Evolutionary conservation across 2,329 filamentous ascomycete genomes (phyloP).

Genomic region (Cladosporium sphaerospermum): DNA sequence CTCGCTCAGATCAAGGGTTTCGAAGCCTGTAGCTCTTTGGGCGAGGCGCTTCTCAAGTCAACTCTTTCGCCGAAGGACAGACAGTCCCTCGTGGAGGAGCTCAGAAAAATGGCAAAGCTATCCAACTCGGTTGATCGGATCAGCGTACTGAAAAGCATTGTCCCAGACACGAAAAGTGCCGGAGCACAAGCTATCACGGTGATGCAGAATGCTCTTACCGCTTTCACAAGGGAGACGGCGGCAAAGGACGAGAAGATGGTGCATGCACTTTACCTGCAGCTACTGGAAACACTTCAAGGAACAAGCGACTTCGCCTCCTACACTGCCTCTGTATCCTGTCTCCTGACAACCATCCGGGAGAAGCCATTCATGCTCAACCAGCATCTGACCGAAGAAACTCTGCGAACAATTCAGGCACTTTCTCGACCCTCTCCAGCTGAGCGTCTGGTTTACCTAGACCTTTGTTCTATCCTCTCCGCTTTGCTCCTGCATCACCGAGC

Average conservation of each 20-base stretch:
- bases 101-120: not conserved
- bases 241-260: slow-evolving; percentile 1
- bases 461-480: slow-evolving; percentile 48
- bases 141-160: not conserved
- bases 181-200: not conserved
- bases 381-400: slow-evolving; percentile 36
- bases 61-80: not conserved
- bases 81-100: slow-evolving; percentile 2
- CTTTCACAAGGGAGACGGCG: not conserved
- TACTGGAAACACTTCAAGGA: not conserved
- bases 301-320: slow-evolving; percentile 5
- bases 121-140: not conserved
- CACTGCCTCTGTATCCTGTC: slow-evolving; percentile 14
- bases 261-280: not conserved
- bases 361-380: slow-evolving; percentile 38
- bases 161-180: not conserved
- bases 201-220: slow-evolving; percentile 1
- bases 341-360: slow-evolving; percentile 18
- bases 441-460: slow-evolving; percentile 44
- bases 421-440: slow-evolving; percentile 22
- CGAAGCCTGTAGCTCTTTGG: slow-evolving; percentile 6
- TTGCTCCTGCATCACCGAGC: slow-evolving; percentile 53
- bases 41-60: not conserved
- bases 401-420: slow-evolving; percentile 33
- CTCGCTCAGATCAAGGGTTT: slow-evolving; percentile 2